Evolutionary conservation across 495 filamentous ascomycete genomes (phyloP).

Genomic region (Neurospora sp.): DNA sequence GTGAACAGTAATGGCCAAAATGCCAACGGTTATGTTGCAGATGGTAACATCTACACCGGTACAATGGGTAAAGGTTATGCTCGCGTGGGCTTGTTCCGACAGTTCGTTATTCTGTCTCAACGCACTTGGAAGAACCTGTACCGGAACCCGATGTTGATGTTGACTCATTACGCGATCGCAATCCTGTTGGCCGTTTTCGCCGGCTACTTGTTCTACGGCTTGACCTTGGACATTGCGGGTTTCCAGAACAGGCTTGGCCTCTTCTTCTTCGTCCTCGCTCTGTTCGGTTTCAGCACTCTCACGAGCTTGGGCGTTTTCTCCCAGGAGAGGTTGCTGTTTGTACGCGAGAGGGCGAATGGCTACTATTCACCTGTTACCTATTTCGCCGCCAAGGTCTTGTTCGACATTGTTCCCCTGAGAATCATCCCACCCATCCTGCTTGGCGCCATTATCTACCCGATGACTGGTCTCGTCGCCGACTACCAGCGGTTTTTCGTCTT

Average conservation of each 20-base stretch:
- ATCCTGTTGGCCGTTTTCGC: slow-evolving; percentile 90
- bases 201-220: slow-evolving; percentile 90
- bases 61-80: slow-evolving; percentile 69
- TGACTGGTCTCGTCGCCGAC: slow-evolving; percentile 83
- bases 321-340: slow-evolving; percentile 81
- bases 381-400: slow-evolving; percentile 85
- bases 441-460: slow-evolving; percentile 95
- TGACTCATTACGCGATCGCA: slow-evolving; percentile 98
- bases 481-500: slow-evolving; percentile 83
- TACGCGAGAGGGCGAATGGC: slow-evolving; percentile 90
- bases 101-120: slow-evolving; percentile 81
- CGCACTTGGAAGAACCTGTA: slow-evolving; percentile 97
- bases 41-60: slow-evolving; percentile 29
- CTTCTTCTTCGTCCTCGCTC: slow-evolving; percentile 93
- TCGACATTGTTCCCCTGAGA: slow-evolving; percentile 88
- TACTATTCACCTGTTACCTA: slow-evolving; percentile 98
- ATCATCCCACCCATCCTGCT: slow-evolving; percentile 94
- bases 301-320: slow-evolving; percentile 92
- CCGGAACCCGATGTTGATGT: slow-evolving; percentile 95
- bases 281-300: slow-evolving; percentile 95
- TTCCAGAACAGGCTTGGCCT: slow-evolving; percentile 98
- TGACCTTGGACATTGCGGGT: slow-evolving; percentile 89
- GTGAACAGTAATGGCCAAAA: slow-evolving; percentile 57
- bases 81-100: slow-evolving; percentile 63
- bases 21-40: slow-evolving; percentile 46